Evolutionary conservation across 2,329 filamentous ascomycete species (phyloP).

Genomic region (Colletotrichum sp.): DNA sequence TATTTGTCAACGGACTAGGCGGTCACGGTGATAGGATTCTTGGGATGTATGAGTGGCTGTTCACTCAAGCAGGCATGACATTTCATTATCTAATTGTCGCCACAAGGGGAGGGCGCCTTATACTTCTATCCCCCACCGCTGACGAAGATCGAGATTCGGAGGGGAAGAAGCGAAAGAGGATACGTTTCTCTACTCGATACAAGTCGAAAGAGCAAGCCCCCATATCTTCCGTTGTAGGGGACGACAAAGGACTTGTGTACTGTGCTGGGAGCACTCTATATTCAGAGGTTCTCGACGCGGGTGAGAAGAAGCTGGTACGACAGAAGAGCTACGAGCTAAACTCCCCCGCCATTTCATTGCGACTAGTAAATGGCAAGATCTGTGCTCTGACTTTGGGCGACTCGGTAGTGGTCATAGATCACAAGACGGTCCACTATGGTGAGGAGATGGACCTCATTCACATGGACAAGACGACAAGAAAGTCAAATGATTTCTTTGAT

Average conservation of each 20-base stretch:
- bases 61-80: slow-evolving; percentile 57
- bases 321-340: slow-evolving; percentile 53
- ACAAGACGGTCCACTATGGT: slow-evolving; percentile 38
- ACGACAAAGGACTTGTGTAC: slow-evolving; percentile 61
- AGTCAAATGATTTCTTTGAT: slow-evolving; percentile 51
- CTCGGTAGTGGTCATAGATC: slow-evolving; percentile 61
- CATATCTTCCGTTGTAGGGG: slow-evolving; percentile 61
- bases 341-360: slow-evolving; percentile 57
- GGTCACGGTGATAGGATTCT: slow-evolving; percentile 63
- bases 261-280: slow-evolving; percentile 58
- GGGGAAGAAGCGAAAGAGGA: slow-evolving; percentile 21
- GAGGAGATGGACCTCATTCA: slow-evolving; percentile 45
- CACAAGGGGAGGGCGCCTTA: slow-evolving; percentile 57
- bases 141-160: slow-evolving; percentile 20
- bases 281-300: slow-evolving; percentile 58
- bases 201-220: slow-evolving; percentile 35
- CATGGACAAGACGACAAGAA: slow-evolving; percentile 49
- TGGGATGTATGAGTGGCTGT: slow-evolving; percentile 68
- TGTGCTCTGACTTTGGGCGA: slow-evolving; percentile 58
- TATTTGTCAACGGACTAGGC: slow-evolving; percentile 62
- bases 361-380: slow-evolving; percentile 51
- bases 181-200: slow-evolving; percentile 14
- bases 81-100: slow-evolving; percentile 70
- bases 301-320: slow-evolving; percentile 54
- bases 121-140: slow-evolving; percentile 48